Percentiles rank a stretch among this genome's conserved stretches.
These are phyloP conservation scores for Alternaria sp. DNA, from an alignment of 2,329 filamentous ascomycete species.

Conservation along the genomic window DNA sequence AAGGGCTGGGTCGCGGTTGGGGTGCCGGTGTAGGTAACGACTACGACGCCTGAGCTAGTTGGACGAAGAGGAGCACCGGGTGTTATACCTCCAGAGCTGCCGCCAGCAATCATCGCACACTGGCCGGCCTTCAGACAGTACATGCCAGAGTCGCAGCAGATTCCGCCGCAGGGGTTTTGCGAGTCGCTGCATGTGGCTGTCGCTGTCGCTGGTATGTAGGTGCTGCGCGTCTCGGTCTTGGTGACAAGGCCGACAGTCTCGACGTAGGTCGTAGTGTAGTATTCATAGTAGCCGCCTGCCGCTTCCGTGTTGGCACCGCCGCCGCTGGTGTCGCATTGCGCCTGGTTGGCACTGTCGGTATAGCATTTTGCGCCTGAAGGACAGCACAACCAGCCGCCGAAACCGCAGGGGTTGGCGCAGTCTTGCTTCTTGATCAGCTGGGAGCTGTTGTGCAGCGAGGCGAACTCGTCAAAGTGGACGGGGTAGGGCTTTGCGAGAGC, in stretches of 20 bases:
- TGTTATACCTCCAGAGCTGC: conserved; percentile 52
- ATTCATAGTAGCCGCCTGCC: conserved; percentile 58
- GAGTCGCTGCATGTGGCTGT: conserved; percentile 54
- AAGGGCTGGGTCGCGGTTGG: conserved; percentile 59
- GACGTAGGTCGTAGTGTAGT: conserved; percentile 64
- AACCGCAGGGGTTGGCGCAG: conserved; percentile 40
- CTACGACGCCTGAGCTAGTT: conserved; percentile 62
- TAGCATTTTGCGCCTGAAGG: conserved; percentile 35
- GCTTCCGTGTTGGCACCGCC: conserved; percentile 22
- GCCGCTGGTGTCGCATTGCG: conserved; percentile 40
- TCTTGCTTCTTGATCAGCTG: conserved; percentile 31
- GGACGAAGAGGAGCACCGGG: conserved; percentile 60
- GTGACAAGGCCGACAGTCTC: conserved; percentile 61
- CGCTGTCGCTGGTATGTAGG: conserved; percentile 26
- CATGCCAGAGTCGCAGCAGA: conserved; percentile 74
- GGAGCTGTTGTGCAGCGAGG: conserved; percentile 38
- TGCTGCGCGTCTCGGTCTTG: conserved; percentile 61
- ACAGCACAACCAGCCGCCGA: conserved; percentile 46
- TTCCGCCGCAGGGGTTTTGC: conserved; percentile 68
- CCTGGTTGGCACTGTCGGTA: conserved; percentile 44
- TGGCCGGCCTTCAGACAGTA: conserved; percentile 65
- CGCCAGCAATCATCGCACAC: conserved; percentile 63
- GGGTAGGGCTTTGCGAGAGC: conserved; percentile 54
- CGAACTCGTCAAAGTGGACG: conserved; percentile 34
- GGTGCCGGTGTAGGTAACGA: conserved; percentile 53